Evolutionary conservation across 2,329 filamentous ascomycete genomes (phyloP).

Genomic region (Phyllachora maydis): DNA sequence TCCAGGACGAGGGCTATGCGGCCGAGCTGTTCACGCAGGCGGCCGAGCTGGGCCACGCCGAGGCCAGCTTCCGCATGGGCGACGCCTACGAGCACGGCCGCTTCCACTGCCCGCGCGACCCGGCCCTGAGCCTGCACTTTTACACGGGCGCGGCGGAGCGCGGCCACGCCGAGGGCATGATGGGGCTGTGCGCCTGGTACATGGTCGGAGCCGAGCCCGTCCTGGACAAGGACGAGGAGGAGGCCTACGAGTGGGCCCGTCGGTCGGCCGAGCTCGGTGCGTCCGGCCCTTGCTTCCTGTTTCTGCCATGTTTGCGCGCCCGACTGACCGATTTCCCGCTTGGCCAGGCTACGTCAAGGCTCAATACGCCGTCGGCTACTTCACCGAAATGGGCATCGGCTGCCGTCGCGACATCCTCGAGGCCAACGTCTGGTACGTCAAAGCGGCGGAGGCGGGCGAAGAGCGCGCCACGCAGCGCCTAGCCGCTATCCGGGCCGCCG

Average conservation of each 20-base stretch:
- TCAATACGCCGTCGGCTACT: constrained; percentile 92
- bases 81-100: constrained; percentile 91
- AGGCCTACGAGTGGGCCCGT: constrained; percentile 91
- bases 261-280: constrained; percentile 70
- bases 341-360: constrained; percentile 49
- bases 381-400: constrained; percentile 96
- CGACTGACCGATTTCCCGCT: too few relatives aligned
- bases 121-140: constrained; percentile 87
- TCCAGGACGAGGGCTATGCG: constrained; percentile 75
- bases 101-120: constrained; percentile 72
- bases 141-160: constrained; percentile 82
- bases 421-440: constrained; percentile 96
- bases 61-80: constrained; percentile 77
- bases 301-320: too few relatives aligned
- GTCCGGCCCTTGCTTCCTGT: too few relatives aligned
- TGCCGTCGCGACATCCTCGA: constrained; percentile 87
- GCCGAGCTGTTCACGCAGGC: constrained; percentile 89
- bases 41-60: constrained; percentile 73
- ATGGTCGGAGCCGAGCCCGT: constrained; percentile 86
- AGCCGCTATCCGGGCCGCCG: constrained; percentile 68
- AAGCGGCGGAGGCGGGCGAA: constrained; percentile 80
- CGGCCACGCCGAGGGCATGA: constrained; percentile 77
- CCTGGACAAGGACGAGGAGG: constrained; percentile 82
- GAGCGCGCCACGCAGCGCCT: constrained; percentile 75
- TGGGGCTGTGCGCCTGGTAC: constrained; percentile 98